Evolutionary conservation across 352 stramenopile species (phyloP).

Genomic region (Stramenopiles sp.): DNA sequence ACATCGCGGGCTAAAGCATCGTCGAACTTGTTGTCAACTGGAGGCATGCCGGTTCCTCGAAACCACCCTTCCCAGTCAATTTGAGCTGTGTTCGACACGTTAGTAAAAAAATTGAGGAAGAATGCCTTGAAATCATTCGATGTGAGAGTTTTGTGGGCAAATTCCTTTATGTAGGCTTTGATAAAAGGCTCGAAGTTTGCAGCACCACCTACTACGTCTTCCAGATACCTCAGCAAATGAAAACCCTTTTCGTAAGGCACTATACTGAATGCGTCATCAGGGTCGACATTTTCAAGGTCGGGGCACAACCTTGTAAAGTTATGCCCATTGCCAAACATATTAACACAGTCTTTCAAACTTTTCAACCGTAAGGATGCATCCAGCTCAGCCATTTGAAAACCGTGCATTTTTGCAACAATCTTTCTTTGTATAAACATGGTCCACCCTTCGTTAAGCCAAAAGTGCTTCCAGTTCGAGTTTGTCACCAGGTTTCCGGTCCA

Average conservation of each 20-base stretch:
- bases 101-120: conserved; percentile 51
- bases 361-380: conserved; percentile 35
- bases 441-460: conserved; percentile 97
- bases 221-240: conserved; percentile 31
- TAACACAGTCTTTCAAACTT: conserved; percentile 38
- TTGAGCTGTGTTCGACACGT: conserved; percentile 10
- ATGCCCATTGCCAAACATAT: conserved; percentile 37
- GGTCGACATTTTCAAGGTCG: conserved; percentile 60
- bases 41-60: no score
- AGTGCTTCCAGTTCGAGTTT: conserved; percentile 80
- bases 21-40: no score
- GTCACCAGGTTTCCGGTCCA: conserved; percentile 95
- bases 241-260: conserved; percentile 88
- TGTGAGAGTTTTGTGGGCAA: conserved; percentile 62
- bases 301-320: conserved; percentile 67
- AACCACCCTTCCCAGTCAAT: no score
- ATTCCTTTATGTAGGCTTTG: conserved; percentile 64
- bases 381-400: conserved; percentile 27
- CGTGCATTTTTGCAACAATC: conserved; percentile 55
- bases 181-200: conserved; percentile 76
- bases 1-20: no score
- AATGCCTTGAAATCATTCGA: conserved; percentile 46
- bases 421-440: conserved; percentile 91
- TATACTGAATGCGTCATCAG: conserved; percentile 79
- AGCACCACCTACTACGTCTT: no score